Percentiles rank a stretch among this genome's conserved stretches.
Evolutionary conservation across 352 stramenopile genomes (phyloP).

Genomic region (Phytophthora melonis): DNA sequence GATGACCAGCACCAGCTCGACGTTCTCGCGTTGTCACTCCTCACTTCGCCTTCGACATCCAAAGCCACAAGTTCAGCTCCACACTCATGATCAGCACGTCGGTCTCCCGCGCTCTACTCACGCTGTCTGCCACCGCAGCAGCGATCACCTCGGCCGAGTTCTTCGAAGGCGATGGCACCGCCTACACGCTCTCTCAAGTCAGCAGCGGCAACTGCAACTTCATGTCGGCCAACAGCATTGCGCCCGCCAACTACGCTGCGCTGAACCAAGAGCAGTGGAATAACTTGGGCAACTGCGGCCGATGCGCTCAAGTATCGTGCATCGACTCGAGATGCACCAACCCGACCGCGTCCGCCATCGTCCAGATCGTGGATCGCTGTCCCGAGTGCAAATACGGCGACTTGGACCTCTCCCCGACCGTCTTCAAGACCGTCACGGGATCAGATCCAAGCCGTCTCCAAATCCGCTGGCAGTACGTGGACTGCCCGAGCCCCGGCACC

Average conservation of each 20-base stretch:
- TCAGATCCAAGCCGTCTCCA: slow-evolving; percentile 38
- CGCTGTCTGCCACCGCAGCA: slow-evolving; percentile 4
- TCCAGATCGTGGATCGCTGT: slow-evolving; percentile 50
- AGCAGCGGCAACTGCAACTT: slow-evolving; percentile 63
- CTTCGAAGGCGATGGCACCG: slow-evolving; percentile 52
- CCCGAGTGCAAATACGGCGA: slow-evolving; percentile 50
- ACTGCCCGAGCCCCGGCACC: slow-evolving; percentile 42
- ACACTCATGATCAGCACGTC: slow-evolving; percentile 15
- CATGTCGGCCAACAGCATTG: slow-evolving; percentile 46
- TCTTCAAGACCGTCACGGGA: slow-evolving; percentile 47
- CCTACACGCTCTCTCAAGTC: slow-evolving; percentile 50
- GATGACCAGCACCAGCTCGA: neutral
- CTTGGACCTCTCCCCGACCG: slow-evolving; percentile 43
- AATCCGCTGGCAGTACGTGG: slow-evolving; percentile 52
- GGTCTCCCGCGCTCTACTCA: slow-evolving; percentile 4
- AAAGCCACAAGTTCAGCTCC: neutral
- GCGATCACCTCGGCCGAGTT: slow-evolving; percentile 19
- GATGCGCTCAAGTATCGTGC: slow-evolving; percentile 56
- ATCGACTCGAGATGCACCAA: slow-evolving; percentile 37
- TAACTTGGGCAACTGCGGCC: slow-evolving; percentile 45
- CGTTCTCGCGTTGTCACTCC: slow-evolving; percentile 1
- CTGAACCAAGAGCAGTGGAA: slow-evolving; percentile 64
- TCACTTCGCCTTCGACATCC: slow-evolving; percentile 21
- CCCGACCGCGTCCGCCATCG: slow-evolving; percentile 23
- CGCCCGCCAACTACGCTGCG: slow-evolving; percentile 52